These are phyloP conservation scores for Quercus bicolor DNA, from an alignment of 306 rosid species.

Conservation along the genomic window DNA sequence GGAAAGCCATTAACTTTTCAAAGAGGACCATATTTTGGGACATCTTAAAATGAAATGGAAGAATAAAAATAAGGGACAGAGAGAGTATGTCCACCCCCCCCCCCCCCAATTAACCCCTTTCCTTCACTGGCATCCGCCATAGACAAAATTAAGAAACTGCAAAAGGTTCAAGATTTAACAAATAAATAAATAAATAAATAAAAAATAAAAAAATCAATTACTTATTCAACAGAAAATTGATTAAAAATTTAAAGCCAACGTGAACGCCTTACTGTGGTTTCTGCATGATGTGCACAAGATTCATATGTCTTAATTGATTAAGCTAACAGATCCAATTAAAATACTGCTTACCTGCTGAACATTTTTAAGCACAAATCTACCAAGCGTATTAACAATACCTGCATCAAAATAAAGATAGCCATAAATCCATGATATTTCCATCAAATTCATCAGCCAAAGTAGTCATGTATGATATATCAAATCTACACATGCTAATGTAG, in stretches of 20 bases:
- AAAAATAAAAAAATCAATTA: not conserved
- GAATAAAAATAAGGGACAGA: too few species aligned
- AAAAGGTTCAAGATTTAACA: not conserved
- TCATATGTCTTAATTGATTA: not conserved
- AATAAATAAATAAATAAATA: too few species aligned
- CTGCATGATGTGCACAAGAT: not conserved
- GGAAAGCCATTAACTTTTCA: too few species aligned
- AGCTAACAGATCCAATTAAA: not conserved
- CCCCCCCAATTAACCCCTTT: not conserved
- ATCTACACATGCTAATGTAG: not conserved
- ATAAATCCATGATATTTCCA: not conserved
- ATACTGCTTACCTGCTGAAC: conserved; percentile 55
- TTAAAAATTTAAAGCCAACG: not conserved
- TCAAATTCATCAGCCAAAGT: not conserved
- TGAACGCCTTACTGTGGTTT: not conserved
- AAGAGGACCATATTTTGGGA: too few species aligned
- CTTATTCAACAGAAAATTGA: not conserved
- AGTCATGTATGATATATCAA: not conserved
- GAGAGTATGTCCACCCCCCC: too few species aligned
- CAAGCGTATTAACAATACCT: conserved; percentile 41
- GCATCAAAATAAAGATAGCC: conserved; percentile 26
- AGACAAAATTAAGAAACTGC: not conserved
- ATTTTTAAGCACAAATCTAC: conserved; percentile 51
- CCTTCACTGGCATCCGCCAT: not conserved
- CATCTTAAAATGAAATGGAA: too few species aligned